These are phyloP conservation scores for Pterocarpus macrocarpus DNA, from an alignment of 306 rosid genomes.

Conservation along the genomic window DNA sequence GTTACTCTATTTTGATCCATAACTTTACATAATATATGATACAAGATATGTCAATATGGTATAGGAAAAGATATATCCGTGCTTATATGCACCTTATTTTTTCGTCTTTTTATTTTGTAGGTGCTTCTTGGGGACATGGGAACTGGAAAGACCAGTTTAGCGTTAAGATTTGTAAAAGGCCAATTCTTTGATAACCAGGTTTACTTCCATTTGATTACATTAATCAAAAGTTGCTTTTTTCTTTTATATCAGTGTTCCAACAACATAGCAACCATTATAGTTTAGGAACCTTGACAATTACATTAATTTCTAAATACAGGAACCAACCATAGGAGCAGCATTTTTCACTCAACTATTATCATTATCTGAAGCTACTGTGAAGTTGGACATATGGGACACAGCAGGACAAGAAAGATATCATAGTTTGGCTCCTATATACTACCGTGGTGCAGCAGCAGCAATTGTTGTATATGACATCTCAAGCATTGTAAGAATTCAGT, in stretches of 20 bases:
- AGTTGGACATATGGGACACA: conserved; percentile 95
- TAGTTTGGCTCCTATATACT: conserved; percentile 94
- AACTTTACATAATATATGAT: too few species aligned
- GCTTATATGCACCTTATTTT: background rate
- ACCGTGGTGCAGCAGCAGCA: conserved; percentile 93
- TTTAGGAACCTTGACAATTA: conserved; percentile 24
- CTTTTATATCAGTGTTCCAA: too few species aligned
- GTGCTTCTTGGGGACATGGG: conserved; percentile 47
- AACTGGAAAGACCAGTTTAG: conserved; percentile 65
- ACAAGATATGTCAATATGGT: too few species aligned
- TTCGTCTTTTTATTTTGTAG: background rate
- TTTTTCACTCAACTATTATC: conserved; percentile 83
- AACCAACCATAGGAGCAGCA: conserved; percentile 91
- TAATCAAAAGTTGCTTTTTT: too few species aligned
- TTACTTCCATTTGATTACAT: background rate
- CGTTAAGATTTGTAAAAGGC: conserved; percentile 85
- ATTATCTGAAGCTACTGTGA: conserved; percentile 82
- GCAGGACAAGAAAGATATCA: conserved; percentile 95
- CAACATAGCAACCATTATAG: background rate
- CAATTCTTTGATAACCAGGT: conserved; percentile 78
- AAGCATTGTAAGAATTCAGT: conserved; percentile 57
- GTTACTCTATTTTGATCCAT: too few species aligned
- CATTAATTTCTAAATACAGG: conserved; percentile 49
- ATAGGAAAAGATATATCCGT: background rate
- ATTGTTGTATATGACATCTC: conserved; percentile 80